Evolutionary conservation across 306 rosid genomes (phyloP).

Genomic region (Echinosophora koreensis): DNA sequence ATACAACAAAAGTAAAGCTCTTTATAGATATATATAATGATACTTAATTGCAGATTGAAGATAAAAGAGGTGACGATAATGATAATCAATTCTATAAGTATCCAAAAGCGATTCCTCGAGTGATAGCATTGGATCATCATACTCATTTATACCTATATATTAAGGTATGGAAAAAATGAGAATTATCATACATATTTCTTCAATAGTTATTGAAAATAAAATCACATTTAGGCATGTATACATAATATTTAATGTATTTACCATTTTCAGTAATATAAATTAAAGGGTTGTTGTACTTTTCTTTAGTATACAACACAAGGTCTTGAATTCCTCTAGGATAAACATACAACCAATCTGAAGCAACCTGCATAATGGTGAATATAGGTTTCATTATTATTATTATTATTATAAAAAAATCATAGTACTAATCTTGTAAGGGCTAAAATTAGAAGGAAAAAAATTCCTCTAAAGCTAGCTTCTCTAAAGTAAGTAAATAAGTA

Average conservation of each 20-base stretch:
- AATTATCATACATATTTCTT: neutral
- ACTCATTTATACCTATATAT: conserved; percentile 60
- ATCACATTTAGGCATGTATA: neutral
- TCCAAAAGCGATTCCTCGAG: conserved; percentile 61
- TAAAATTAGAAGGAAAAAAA: too few species aligned
- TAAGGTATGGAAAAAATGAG: neutral
- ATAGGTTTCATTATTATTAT: neutral
- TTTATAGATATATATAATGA: too few species aligned
- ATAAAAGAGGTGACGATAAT: conserved; percentile 59
- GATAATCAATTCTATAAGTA: conserved; percentile 46
- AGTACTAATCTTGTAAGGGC: too few species aligned
- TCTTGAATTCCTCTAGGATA: conserved; percentile 62
- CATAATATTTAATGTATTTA: neutral
- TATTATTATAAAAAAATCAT: too few species aligned
- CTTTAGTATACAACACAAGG: conserved; percentile 42
- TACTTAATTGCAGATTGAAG: conserved; percentile 62
- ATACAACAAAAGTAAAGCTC: too few species aligned
- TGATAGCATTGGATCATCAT: conserved; percentile 51
- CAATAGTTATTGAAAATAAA: neutral
- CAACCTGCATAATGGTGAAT: conserved; percentile 41
- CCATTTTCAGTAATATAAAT: conserved; percentile 45
- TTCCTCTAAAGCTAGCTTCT: too few species aligned
- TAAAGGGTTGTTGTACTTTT: conserved; percentile 42
- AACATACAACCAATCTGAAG: conserved; percentile 51
- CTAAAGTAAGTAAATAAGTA: too few species aligned